Evolutionary conservation across 1,139 yeast genomes (phyloP).

Genomic region (Zygosaccharomyces pseudobailii): DNA sequence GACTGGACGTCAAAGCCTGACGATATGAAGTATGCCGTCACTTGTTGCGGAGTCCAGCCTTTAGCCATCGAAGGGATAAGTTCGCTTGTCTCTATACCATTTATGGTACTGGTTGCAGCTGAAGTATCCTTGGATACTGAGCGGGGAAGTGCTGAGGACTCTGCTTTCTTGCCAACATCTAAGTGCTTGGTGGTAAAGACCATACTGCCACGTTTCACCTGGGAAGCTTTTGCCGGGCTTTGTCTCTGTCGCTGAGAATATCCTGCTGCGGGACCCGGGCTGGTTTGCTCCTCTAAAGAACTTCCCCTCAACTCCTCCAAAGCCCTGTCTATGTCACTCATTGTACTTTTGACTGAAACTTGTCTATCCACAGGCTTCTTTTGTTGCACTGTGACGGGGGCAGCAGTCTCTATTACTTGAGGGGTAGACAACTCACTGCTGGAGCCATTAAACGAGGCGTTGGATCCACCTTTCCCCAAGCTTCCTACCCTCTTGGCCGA

Average conservation of each 20-base stretch:
- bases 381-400: slow-evolving; percentile 7
- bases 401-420: slow-evolving; percentile 24
- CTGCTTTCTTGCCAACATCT: slow-evolving; percentile 6
- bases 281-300: slow-evolving; percentile 14
- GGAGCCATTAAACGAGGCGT: slow-evolving; percentile 16
- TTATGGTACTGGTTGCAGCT: slow-evolving; percentile 5
- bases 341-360: slow-evolving; percentile 51
- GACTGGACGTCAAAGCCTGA: slow-evolving; percentile 70
- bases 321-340: slow-evolving; percentile 82
- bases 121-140: slow-evolving; percentile 9
- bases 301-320: slow-evolving; percentile 60
- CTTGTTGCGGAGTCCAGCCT: slow-evolving; percentile 86
- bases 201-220: slow-evolving; percentile 14
- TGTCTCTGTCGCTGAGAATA: slow-evolving; percentile 1
- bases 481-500: slow-evolving; percentile 46
- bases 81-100: slow-evolving; percentile 12
- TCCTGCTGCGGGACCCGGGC: neutral
- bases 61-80: slow-evolving; percentile 49
- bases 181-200: slow-evolving; percentile 15
- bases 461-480: slow-evolving; percentile 18
- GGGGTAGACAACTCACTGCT: slow-evolving; percentile 25
- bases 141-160: slow-evolving; percentile 6
- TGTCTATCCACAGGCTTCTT: slow-evolving; percentile 20
- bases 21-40: slow-evolving; percentile 65
- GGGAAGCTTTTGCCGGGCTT: neutral